Conservation (phyloP, 805 yeast species). For the Candida montana region DNA sequence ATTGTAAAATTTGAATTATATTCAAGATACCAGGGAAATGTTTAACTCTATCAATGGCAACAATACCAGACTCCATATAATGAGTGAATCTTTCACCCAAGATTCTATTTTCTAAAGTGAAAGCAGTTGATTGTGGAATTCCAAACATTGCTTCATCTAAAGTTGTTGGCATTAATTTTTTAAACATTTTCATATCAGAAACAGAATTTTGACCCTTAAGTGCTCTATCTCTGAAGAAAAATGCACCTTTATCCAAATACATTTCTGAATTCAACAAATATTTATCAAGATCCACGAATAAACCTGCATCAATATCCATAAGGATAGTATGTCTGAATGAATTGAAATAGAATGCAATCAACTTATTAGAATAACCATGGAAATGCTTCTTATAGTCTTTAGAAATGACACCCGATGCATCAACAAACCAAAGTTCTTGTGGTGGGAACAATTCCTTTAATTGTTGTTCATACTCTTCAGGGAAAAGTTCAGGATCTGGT, state of each 20-base stretch:
- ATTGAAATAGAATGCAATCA: slow-evolving; percentile 42
- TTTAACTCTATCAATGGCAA: slow-evolving; percentile 38
- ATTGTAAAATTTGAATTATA: slow-evolving; percentile 34
- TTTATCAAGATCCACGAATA: slow-evolving; percentile 34
- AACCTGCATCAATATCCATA: slow-evolving; percentile 47
- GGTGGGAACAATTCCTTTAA: slow-evolving; percentile 21
- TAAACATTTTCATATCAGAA: slow-evolving; percentile 33
- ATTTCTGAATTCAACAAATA: slow-evolving; percentile 28
- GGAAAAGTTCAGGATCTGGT: background rate
- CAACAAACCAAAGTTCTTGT: slow-evolving; percentile 39
- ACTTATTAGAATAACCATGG: slow-evolving; percentile 39
- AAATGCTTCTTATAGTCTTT: slow-evolving; percentile 23
- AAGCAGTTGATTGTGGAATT: slow-evolving; percentile 31
- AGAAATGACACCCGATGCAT: slow-evolving; percentile 24
- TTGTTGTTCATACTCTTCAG: background rate
- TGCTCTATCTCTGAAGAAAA: slow-evolving; percentile 45
- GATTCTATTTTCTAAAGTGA: slow-evolving; percentile 34
- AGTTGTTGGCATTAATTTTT: slow-evolving; percentile 37
- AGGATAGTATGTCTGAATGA: slow-evolving; percentile 45
- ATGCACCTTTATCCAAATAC: slow-evolving; percentile 31
- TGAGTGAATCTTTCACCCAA: slow-evolving; percentile 34
- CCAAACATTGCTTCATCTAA: slow-evolving; percentile 32
- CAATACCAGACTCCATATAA: slow-evolving; percentile 42
- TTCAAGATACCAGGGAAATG: slow-evolving; percentile 47
- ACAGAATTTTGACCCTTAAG: slow-evolving; percentile 22